Evolutionary conservation across 306 rosid species (phyloP), one percentile per base, ranked within the genome.

Genomic region (Oemleria cerasiformis): DNA sequence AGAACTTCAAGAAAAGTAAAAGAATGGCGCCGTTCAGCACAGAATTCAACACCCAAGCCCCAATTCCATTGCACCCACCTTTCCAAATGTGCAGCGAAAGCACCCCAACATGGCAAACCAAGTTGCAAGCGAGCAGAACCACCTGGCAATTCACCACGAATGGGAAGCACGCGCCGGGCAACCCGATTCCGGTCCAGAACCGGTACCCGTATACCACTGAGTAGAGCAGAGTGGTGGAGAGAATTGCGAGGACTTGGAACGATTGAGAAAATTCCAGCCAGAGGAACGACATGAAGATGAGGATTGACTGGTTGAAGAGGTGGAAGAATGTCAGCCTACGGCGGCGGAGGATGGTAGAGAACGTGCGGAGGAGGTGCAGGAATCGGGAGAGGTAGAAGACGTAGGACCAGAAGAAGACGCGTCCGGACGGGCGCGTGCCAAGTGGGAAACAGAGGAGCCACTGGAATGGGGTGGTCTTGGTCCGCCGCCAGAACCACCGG

Each of bases 61-160:
- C 97, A 9, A 91, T 88, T 39, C 97, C 97, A 14, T 91, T 88
- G 58, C 97, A 91, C 36, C 97, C 97, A 17, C 97, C 95, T 82
- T 86, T 85, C 48, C 70, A 19, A 19, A 83, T 75, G 74, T 91
- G 97, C 49, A 91, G 66, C 12, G 58, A 48, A 16, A 91, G 76
- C 3, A 91, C 97, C 15, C 88, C 90, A 15, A 78, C 47, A 40
- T 91, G 95, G 71, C 92, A 89, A 1, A 75, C 80, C 80, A 88
- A 8, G 65, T 87, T 91, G 43, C 82, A 86, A 0, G 70, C 75
- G 17, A 88, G 65, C 25, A 86, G 55, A 58, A 63, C 23, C 50
- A 82, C 73, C 68, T 79, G 89, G 44, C 83, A 80, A 43, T 85
- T 85, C 50, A 72, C 75, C 3, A 81, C 77, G 49, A 82, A 71